Evolutionary conservation across 2,329 filamentous ascomycete genomes (phyloP).

Genomic region (Ceratocystiopsis sp.): DNA sequence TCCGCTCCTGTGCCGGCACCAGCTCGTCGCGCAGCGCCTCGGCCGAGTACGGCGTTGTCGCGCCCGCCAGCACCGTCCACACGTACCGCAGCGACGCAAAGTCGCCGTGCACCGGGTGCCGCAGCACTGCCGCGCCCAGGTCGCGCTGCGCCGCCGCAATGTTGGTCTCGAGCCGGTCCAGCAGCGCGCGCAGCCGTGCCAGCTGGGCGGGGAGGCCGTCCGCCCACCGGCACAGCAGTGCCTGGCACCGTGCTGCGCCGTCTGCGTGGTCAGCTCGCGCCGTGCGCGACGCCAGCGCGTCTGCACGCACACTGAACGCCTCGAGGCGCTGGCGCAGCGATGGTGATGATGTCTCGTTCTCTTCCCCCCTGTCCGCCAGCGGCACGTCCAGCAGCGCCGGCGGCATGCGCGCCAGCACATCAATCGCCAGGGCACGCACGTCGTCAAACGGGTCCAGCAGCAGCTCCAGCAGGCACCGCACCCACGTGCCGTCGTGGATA

Average conservation of each 20-base stretch:
- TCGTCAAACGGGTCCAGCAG: constrained; percentile 87
- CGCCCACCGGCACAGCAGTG: constrained; percentile 47
- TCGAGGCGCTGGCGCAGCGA: constrained; percentile 18
- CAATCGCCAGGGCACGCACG: constrained; percentile 45
- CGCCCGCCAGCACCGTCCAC: constrained; percentile 29
- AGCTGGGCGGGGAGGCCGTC: constrained; percentile 23
- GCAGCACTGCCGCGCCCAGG: constrained; percentile 47
- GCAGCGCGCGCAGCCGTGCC: constrained; percentile 37
- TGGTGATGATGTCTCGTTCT: too few relatives aligned
- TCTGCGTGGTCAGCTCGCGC: constrained; percentile 86
- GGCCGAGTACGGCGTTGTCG: constrained; percentile 21
- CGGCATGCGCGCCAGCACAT: constrained; percentile 27
- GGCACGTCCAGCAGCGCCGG: constrained; percentile 12
- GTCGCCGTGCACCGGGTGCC: constrained; percentile 51
- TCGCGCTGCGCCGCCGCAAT: constrained; percentile 45
- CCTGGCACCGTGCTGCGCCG: constrained; percentile 63
- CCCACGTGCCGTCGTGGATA: constrained; percentile 29
- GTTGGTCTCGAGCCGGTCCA: constrained; percentile 47
- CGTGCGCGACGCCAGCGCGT: constrained; percentile 46
- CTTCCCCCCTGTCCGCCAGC: too few relatives aligned
- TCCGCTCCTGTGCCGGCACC: constrained; percentile 29
- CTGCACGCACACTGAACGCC: constrained; percentile 33
- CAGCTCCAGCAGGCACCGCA: constrained; percentile 56
- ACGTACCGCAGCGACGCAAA: constrained; percentile 50
- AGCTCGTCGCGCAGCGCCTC: constrained; percentile 19